Evolutionary conservation across 164 flowering plant genomes (phyloP).

Genomic region (Aristolochia contorta): DNA sequence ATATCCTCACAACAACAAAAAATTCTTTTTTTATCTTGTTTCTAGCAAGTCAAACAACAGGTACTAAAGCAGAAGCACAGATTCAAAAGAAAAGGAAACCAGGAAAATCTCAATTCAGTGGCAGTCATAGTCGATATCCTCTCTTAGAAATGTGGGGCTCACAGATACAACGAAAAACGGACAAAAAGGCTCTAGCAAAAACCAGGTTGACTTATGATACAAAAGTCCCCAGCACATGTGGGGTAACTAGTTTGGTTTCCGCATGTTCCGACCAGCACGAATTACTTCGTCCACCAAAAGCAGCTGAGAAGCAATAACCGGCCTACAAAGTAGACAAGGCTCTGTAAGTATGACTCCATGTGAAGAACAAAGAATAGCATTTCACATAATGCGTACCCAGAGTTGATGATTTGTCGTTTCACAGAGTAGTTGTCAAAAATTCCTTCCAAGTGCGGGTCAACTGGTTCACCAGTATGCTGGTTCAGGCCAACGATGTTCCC

Average conservation of each 20-base stretch:
- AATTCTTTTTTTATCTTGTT: no score
- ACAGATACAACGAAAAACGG: no score
- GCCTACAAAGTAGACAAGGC: slow-evolving; percentile 38
- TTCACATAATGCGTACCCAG: slow-evolving; percentile 47
- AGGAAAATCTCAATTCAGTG: no score
- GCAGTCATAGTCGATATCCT: no score
- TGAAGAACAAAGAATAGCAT: not conserved
- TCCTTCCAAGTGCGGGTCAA: slow-evolving; percentile 96
- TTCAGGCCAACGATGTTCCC: slow-evolving; percentile 88
- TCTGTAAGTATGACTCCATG: not conserved
- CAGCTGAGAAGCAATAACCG: slow-evolving; percentile 91
- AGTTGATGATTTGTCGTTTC: slow-evolving; percentile 88
- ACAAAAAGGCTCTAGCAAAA: no score
- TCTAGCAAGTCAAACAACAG: no score
- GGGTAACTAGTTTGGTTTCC: slow-evolving; percentile 64
- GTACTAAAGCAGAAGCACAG: no score
- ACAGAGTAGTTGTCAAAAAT: slow-evolving; percentile 95
- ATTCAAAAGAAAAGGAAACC: no score
- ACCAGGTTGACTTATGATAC: no score
- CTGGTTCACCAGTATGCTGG: slow-evolving; percentile 80
- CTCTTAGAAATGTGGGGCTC: no score
- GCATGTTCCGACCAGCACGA: slow-evolving; percentile 97
- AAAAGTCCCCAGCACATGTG: no score
- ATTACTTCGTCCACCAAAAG: slow-evolving; percentile 96
- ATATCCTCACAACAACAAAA: no score